phyloP scores from a whole-genome alignment of 83 land plant genomes.

The Isoetes engelmannii region DNA sequence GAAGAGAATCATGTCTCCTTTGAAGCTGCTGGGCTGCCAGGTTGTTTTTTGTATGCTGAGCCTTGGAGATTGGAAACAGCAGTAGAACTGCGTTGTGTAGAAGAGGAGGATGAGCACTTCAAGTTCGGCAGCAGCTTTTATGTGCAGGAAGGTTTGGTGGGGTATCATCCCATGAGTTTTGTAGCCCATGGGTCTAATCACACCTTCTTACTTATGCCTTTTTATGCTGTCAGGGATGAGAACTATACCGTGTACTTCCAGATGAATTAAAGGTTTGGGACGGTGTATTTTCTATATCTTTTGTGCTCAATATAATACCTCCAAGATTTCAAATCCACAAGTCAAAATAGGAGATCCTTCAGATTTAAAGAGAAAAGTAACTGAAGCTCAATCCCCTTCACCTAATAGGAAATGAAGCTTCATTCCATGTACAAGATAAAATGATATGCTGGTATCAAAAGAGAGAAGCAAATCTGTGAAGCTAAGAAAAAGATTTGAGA shows the following conservation, averaged over 20 bases:
- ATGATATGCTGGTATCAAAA: too few species aligned
- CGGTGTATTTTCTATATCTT: too few species aligned
- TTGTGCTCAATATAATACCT: too few species aligned
- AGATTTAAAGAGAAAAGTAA: too few species aligned
- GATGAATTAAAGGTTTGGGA: slow-evolving; percentile 11
- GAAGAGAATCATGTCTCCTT: slow-evolving; percentile 41
- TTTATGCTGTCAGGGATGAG: slow-evolving; percentile 58
- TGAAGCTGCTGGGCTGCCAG: slow-evolving; percentile 43
- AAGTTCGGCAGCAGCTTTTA: slow-evolving; percentile 42
- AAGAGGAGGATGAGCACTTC: slow-evolving; percentile 29
- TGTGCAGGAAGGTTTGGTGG: slow-evolving; percentile 31
- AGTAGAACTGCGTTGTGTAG: slow-evolving; percentile 34
- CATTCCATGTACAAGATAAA: too few species aligned
- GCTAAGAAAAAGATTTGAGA: too few species aligned
- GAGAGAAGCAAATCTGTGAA: too few species aligned
- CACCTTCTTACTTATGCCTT: slow-evolving; percentile 50
- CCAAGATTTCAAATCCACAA: too few species aligned
- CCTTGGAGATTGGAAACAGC: slow-evolving; percentile 4
- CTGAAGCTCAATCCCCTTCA: too few species aligned
- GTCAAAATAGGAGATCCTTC: too few species aligned
- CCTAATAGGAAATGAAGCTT: too few species aligned
- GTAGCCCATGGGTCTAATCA: slow-evolving; percentile 44
- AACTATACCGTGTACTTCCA: slow-evolving; percentile 68
- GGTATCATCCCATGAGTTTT: slow-evolving; percentile 73
- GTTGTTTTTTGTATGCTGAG: slow-evolving; percentile 53